A percentile compares a stretch with the other conserved stretches of the same genome.
These are phyloP conservation scores for Penstemon davidsonii DNA, from an alignment of 257 asterid genomes.

Conservation along the genomic window DNA sequence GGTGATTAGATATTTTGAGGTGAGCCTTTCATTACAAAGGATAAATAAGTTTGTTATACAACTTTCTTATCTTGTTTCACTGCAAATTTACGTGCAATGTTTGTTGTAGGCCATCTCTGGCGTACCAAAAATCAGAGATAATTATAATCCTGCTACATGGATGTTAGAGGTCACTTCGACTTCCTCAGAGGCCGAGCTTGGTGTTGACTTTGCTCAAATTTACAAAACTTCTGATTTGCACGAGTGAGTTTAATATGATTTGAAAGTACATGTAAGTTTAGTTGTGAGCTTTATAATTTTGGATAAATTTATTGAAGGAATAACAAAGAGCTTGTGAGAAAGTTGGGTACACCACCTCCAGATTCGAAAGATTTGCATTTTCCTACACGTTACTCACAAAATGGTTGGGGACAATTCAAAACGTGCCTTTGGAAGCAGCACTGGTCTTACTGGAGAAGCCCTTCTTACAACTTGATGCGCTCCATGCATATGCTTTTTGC, in stretches of 20 bases:
- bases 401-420: conserved; percentile 56
- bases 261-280: not conserved
- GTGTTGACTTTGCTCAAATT: conserved; percentile 52
- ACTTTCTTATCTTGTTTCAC: not conserved
- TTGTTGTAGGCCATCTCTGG: conserved; percentile 41
- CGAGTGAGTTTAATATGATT: conserved; percentile 25
- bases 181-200: conserved; percentile 54
- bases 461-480: conserved; percentile 58
- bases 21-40: conserved; percentile 25
- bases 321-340: conserved; percentile 41
- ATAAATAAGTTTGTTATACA: not conserved
- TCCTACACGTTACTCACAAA: conserved; percentile 44
- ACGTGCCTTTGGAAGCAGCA: conserved; percentile 65
- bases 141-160: conserved; percentile 71
- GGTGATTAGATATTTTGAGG: conserved; percentile 65
- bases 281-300: not conserved
- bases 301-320: conserved; percentile 33
- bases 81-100: not conserved
- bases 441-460: conserved; percentile 74
- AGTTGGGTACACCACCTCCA: conserved; percentile 38
- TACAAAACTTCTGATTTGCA: conserved; percentile 42
- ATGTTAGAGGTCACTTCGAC: conserved; percentile 59
- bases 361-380: conserved; percentile 50
- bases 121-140: conserved; percentile 46
- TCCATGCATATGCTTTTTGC: conserved; percentile 38